Evolutionary conservation across 2,329 filamentous ascomycete genomes (phyloP).

Genomic region (Aspergillus sclerotialis): DNA sequence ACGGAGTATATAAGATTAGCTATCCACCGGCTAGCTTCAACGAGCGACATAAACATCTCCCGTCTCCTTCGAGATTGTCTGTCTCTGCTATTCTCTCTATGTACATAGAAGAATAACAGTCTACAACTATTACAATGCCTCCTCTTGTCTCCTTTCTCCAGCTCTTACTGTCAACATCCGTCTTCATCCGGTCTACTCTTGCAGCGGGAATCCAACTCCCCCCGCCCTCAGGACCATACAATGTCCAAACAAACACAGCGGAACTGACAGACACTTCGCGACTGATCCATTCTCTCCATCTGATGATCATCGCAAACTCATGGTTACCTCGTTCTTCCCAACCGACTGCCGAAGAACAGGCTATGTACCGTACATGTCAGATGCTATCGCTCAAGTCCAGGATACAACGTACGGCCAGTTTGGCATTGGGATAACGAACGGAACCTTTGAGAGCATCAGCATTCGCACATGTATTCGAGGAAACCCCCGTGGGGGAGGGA

Average conservation of each 20-base stretch:
- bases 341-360: not conserved
- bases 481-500: no score
- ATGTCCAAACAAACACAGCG: not conserved
- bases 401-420: not conserved
- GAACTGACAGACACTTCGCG: not conserved
- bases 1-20: no score
- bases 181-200: not conserved
- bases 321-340: constrained; percentile 1
- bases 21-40: no score
- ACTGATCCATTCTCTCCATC: not conserved
- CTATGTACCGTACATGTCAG: not conserved
- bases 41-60: no score
- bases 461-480: not conserved
- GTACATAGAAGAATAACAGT: no score
- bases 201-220: not conserved
- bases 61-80: no score
- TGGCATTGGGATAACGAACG: not conserved
- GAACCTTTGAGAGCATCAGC: not conserved
- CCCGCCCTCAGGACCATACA: not conserved
- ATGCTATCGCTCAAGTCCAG: not conserved
- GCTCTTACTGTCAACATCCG: no score
- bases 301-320: not conserved
- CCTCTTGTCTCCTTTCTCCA: no score
- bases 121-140: no score
- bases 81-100: no score